Conservation (phyloP, 1,139 yeast genomes). For the Saccharomyces hybrid region DNA sequence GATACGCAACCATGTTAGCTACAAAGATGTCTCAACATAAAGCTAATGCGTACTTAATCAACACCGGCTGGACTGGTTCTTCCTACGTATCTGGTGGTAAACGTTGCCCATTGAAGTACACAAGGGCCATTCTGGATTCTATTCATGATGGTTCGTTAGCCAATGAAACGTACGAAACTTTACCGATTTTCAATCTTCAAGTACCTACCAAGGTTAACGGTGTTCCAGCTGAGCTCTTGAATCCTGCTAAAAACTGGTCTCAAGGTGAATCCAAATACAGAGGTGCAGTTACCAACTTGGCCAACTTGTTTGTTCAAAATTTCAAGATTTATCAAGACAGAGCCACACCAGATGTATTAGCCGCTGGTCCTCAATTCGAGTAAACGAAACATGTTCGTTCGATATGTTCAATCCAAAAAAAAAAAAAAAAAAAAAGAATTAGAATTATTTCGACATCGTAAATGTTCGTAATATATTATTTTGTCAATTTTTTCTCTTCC, state of each 20-base stretch:
- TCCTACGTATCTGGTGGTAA: conserved; percentile 90
- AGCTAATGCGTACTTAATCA: conserved; percentile 92
- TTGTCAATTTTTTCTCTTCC: not conserved
- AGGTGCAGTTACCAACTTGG: conserved; percentile 66
- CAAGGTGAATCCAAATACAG: conserved; percentile 62
- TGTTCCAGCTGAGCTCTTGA: conserved; percentile 79
- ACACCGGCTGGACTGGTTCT: conserved; percentile 98
- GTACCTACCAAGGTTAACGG: conserved; percentile 76
- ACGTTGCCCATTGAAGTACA: conserved; percentile 96
- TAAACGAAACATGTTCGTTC: not conserved
- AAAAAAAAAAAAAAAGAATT: not conserved
- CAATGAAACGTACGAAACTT: conserved; percentile 71
- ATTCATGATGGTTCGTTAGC: conserved; percentile 88
- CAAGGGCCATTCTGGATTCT: conserved; percentile 92
- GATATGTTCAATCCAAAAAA: not conserved
- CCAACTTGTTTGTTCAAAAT: conserved; percentile 73
- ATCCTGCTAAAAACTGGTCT: conserved; percentile 83
- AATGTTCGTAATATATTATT: not conserved
- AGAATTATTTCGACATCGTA: not conserved
- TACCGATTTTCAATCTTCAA: conserved; percentile 81
- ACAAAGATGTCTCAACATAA: conserved; percentile 85
- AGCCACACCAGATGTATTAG: conserved; percentile 78
- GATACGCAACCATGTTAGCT: conserved; percentile 92
- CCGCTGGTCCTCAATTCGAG: conserved; percentile 73
- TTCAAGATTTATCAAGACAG: conserved; percentile 77